Evolutionary conservation across 257 asterid genomes (phyloP), one percentile per base, ranked within the genome.

Genomic region (Phtheirospermum japonicum): DNA sequence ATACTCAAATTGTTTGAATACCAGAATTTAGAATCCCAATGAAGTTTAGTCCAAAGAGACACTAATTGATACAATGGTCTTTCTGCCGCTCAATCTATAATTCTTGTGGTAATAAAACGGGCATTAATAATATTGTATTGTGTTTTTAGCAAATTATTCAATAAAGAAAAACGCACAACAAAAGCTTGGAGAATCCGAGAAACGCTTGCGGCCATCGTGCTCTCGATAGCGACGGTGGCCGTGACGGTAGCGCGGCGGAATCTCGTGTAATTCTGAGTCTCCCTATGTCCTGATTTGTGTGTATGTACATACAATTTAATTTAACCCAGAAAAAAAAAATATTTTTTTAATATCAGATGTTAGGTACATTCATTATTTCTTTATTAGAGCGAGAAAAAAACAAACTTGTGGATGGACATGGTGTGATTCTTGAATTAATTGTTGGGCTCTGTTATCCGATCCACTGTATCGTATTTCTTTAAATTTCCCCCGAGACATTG

Each of bases 161-260:
- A 52, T 54, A 39, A 55, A 32, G 63, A 42, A 16, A 57, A 26
- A 23, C 28, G 28, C 26, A 63, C 31, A 66, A 36, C 42, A 1
- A 46, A 37, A 28, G 23, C 67, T 51, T 50, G 63, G 66, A 51
- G 68, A 75, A 39, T 65, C 73, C 77, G 61, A 65, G 70, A 60
- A 59, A 10, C 65, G 61, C 71, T 65, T 30, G 62, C 48, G 55
- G 50, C 71, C 75, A 40, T 48, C 66, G 52, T 74, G 28, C 59
- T 64, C 61, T 33, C 45, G 42, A 9, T 33, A 20, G 65, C 42
- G 57, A 50, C 61, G 74, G 71, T 73, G 75, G 70, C 67, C 60
- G 71, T 71, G 75, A 70, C 67, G 69, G 71, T 71, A 71, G 62
- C 65, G 57, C 48, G 64, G 49, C 69, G n/a, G n/a, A n/a, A 31